Evolutionary conservation across 2,329 filamentous ascomycete species (phyloP).

Genomic region (Ophiosphaerella herpotricha): DNA sequence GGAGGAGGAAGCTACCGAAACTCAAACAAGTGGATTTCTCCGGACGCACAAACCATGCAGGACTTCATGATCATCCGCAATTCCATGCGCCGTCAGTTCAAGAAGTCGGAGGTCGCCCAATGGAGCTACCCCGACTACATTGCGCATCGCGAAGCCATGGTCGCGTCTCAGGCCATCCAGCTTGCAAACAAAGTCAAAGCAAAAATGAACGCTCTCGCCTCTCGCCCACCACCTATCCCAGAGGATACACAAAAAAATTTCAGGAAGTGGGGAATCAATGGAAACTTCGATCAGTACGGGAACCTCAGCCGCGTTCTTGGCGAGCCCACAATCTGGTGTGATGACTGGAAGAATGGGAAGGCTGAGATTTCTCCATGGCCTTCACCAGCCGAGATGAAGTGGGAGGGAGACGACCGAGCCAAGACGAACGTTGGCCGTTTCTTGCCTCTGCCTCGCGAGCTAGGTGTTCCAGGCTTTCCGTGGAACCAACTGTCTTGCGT

Average conservation of each 20-base stretch:
- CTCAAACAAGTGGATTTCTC: slow-evolving; percentile 32
- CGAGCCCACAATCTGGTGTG: slow-evolving; percentile 48
- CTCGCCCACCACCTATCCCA: slow-evolving; percentile 7
- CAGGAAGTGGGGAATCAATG: slow-evolving; percentile 18
- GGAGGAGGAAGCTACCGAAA: slow-evolving; percentile 15
- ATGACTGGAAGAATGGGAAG: slow-evolving; percentile 37
- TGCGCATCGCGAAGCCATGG: slow-evolving; percentile 34
- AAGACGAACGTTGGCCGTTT: slow-evolving; percentile 50
- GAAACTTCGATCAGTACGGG: slow-evolving; percentile 27
- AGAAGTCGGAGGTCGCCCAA: slow-evolving; percentile 36
- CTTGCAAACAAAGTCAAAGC: slow-evolving; percentile 18
- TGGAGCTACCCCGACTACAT: slow-evolving; percentile 41
- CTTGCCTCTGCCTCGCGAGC: slow-evolving; percentile 50
- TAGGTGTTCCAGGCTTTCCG: slow-evolving; percentile 45
- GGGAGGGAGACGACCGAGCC: slow-evolving; percentile 54
- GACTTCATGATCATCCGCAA: slow-evolving; percentile 41
- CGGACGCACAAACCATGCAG: slow-evolving; percentile 28
- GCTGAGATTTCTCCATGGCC: slow-evolving; percentile 50
- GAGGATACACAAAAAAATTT: slow-evolving; percentile 15
- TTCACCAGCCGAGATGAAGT: slow-evolving; percentile 48
- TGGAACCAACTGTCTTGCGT: slow-evolving; percentile 50
- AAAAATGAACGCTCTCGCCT: slow-evolving; percentile 13
- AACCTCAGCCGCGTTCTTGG: slow-evolving; percentile 42
- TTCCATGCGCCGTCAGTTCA: slow-evolving; percentile 42
- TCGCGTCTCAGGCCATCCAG: slow-evolving; percentile 17